Conservation (phyloP, 2,329 filamentous ascomycete genomes). For the Arachnopeziza araneosa region DNA sequence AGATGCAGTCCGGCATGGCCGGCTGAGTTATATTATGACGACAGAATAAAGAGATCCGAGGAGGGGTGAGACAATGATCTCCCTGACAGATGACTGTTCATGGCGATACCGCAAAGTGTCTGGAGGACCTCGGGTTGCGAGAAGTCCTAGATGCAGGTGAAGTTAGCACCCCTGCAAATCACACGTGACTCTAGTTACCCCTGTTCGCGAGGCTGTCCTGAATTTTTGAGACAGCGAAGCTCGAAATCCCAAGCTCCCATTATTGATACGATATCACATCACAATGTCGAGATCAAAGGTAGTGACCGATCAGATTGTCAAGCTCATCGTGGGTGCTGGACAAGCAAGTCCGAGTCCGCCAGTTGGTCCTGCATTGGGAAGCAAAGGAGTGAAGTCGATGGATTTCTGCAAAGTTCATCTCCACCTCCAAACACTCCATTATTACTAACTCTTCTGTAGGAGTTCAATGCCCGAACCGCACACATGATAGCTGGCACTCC, state of each 20-base stretch:
- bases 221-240: too few relatives aligned
- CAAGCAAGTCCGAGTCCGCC: constrained; percentile 93
- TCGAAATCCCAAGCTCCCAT: not conserved
- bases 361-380: constrained; percentile 91
- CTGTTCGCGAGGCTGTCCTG: not conserved
- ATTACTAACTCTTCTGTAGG: constrained; percentile 47
- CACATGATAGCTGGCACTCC: constrained; percentile 79
- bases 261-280: not conserved
- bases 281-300: constrained; percentile 32
- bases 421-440: constrained; percentile 1
- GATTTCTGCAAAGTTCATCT: constrained; percentile 89
- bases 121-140: not conserved
- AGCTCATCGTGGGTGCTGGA: constrained; percentile 94
- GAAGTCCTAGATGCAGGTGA: not conserved
- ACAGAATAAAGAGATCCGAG: too few relatives aligned
- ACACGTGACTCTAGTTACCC: not conserved
- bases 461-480: constrained; percentile 92
- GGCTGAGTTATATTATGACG: too few relatives aligned
- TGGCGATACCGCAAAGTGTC: not conserved
- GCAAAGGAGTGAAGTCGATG: constrained; percentile 98
- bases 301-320: constrained; percentile 69
- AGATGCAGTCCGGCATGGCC: too few relatives aligned
- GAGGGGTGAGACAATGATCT: too few relatives aligned
- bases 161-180: not conserved
- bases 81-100: too few relatives aligned